These are phyloP conservation scores for Metarhizium anisopliae DNA, from an alignment of 2,329 filamentous ascomycete genomes.

Conservation along the genomic window DNA sequence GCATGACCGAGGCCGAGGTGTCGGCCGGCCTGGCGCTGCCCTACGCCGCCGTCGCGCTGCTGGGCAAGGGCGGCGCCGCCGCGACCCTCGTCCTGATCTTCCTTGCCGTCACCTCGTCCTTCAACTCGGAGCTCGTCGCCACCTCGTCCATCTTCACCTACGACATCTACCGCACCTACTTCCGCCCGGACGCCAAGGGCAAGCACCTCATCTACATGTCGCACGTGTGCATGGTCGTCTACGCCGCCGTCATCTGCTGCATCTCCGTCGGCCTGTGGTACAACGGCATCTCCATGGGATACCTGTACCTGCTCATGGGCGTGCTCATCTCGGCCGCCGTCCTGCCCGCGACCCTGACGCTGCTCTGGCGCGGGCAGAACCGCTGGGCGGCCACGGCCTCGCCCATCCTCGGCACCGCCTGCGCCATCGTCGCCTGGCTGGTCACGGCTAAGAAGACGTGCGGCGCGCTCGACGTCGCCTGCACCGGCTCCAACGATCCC, in stretches of 20 bases:
- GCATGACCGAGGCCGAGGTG: constrained; percentile 67
- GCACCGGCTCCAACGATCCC: constrained; percentile 73
- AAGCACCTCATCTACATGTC: constrained; percentile 72
- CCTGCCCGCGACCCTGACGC: constrained; percentile 69
- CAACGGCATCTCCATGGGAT: constrained; percentile 76
- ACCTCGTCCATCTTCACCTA: constrained; percentile 83
- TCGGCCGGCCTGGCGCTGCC: constrained; percentile 77
- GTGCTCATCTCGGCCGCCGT: constrained; percentile 82
- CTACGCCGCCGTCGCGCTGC: constrained; percentile 72
- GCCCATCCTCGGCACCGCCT: constrained; percentile 57
- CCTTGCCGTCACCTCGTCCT: constrained; percentile 82
- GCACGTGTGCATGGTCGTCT: constrained; percentile 59
- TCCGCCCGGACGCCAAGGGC: constrained; percentile 69
- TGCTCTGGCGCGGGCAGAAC: constrained; percentile 75
- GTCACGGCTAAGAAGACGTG: constrained; percentile 63
- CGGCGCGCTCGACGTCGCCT: constrained; percentile 59
- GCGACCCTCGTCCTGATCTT: constrained; percentile 75
- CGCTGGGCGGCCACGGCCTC: constrained; percentile 59
- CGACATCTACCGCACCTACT: constrained; percentile 80
- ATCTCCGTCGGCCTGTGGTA: constrained; percentile 70
- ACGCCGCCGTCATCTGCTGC: constrained; percentile 66
- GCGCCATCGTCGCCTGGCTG: constrained; percentile 65
- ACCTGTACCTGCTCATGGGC: constrained; percentile 84
- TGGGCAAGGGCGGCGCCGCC: constrained; percentile 73
- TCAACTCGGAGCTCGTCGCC: constrained; percentile 75